Base-by-base conservation (phyloP, 2,329 filamentous ascomycete species). In the Xylaria sp. region DNA sequence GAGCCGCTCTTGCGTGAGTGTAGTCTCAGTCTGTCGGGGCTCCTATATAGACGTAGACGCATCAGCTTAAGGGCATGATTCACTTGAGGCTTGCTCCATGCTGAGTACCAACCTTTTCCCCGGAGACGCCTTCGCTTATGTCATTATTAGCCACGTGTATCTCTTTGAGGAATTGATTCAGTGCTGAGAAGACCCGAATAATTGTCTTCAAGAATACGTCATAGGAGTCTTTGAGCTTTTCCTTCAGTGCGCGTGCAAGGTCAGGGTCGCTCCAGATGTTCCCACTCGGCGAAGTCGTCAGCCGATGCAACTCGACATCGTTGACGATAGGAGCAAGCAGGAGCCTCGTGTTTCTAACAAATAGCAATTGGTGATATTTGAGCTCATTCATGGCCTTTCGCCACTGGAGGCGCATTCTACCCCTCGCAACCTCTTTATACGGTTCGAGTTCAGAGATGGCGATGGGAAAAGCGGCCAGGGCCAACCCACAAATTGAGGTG, bases 391-490 rank as follows among this genome's bases (percentile, higher is more conserved):
- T 60, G 45, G 63, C 55, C n/a, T 65, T 57, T 25, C 65, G 53
- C 53, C 72, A 67, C 36, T 72, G 66, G 17, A 55, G 53, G 15
- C 63, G 62, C 44, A 73, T 73, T 33, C 71, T 39, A 11, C 58
- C 59, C 33, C 51, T 67, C 1, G 65, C 67, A 7, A 71, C 60
- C 7, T 72, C 64, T 3, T 69, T 61, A 31, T 73, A 74, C 22
- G 55, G 47, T 25, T 73, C 67, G 2, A 74, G 63, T 13, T 60
- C 71, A 17, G 20, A 49, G 15, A 75, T 66, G 38, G 66, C 67
- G 20, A 73, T 45, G 20, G 72, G 70, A 45, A 74, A 73, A 20
- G 71, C 70, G 5, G 68, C 71, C 15, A 75, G 69, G 2, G 73
- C 68, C n/a, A n/a, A n/a, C n/a, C n/a, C n/a, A n/a, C n/a, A n/a